phyloP scores from a whole-genome alignment of 2,329 filamentous ascomycete species.

The Basipetospora sp. region DNA sequence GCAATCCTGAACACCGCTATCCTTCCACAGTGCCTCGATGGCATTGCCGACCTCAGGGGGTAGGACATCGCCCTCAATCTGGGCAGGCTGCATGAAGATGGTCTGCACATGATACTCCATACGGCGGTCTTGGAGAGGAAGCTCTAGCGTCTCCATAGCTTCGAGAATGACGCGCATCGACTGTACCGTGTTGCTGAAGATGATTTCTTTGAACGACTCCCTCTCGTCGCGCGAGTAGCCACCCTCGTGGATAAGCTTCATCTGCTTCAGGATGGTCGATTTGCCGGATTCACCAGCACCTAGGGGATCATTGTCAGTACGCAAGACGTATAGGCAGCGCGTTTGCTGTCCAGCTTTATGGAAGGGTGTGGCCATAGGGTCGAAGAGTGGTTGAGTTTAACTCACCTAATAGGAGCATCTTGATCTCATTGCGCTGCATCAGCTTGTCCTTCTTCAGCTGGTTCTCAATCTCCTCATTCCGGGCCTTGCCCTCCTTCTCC shows the following conservation, averaged over 20 bases:
- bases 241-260: slow-evolving; percentile 99
- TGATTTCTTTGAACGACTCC: slow-evolving; percentile 57
- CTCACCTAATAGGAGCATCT: slow-evolving; percentile 93
- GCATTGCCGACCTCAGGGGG: slow-evolving; percentile 89
- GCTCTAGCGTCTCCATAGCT: slow-evolving; percentile 54
- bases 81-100: slow-evolving; percentile 94
- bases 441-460: slow-evolving; percentile 97
- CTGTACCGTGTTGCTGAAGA: slow-evolving; percentile 56
- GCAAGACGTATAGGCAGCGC: no score
- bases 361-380: neutral
- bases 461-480: slow-evolving; percentile 99
- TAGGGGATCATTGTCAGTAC: no score
- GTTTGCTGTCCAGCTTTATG: neutral
- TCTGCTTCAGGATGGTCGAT: slow-evolving; percentile 94
- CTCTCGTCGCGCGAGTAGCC: slow-evolving; percentile 86
- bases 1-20: slow-evolving; percentile 81
- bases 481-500: slow-evolving; percentile 99
- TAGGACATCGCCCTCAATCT: slow-evolving; percentile 88
- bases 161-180: slow-evolving; percentile 56
- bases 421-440: slow-evolving; percentile 98
- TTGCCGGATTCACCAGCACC: slow-evolving; percentile 90
- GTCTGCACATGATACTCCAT: slow-evolving; percentile 97
- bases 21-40: slow-evolving; percentile 85
- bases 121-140: slow-evolving; percentile 78
- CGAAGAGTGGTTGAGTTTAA: slow-evolving; percentile 6